Evolutionary conservation across 2,329 filamentous ascomycete genomes (phyloP).

Genomic region (Byssothecium circinans): DNA sequence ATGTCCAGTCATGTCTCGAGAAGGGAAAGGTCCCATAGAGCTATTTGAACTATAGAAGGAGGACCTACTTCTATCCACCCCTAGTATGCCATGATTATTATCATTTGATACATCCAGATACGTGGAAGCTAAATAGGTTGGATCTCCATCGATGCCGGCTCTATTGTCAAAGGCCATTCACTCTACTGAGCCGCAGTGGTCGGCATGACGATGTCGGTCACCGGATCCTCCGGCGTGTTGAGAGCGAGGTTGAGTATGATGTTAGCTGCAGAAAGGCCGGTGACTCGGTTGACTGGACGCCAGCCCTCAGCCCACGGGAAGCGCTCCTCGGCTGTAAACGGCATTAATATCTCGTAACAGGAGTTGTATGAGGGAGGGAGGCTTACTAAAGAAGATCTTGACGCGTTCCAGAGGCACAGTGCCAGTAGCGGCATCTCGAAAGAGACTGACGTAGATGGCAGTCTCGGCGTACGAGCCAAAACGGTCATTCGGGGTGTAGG

Average conservation of each 20-base stretch:
- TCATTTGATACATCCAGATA: too few species aligned
- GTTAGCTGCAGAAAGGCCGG: conserved; percentile 7
- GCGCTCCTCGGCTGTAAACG: conserved; percentile 21
- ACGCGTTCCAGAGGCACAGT: conserved; percentile 19
- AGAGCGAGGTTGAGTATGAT: conserved; percentile 16
- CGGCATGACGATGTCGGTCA: not conserved
- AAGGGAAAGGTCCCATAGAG: too few species aligned
- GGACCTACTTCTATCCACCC: too few species aligned
- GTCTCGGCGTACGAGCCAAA: conserved; percentile 26
- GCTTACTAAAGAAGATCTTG: conserved; percentile 31
- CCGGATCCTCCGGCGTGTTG: conserved; percentile 17
- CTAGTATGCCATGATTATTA: too few species aligned
- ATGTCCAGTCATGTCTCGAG: too few species aligned
- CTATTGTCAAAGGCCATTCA: too few species aligned
- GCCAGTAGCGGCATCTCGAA: conserved; percentile 15
- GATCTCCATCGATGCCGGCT: too few species aligned
- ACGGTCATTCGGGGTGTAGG: conserved; percentile 11
- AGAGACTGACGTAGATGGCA: conserved; percentile 17
- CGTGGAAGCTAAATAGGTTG: too few species aligned
- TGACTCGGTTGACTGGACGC: conserved; percentile 12
- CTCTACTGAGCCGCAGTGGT: too few species aligned
- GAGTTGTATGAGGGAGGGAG: not conserved
- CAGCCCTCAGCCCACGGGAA: conserved; percentile 26
- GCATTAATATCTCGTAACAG: not conserved
- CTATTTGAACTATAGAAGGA: too few species aligned